Conservation (phyloP, 2,329 filamentous ascomycete species). For the Aspergillus sp. region DNA sequence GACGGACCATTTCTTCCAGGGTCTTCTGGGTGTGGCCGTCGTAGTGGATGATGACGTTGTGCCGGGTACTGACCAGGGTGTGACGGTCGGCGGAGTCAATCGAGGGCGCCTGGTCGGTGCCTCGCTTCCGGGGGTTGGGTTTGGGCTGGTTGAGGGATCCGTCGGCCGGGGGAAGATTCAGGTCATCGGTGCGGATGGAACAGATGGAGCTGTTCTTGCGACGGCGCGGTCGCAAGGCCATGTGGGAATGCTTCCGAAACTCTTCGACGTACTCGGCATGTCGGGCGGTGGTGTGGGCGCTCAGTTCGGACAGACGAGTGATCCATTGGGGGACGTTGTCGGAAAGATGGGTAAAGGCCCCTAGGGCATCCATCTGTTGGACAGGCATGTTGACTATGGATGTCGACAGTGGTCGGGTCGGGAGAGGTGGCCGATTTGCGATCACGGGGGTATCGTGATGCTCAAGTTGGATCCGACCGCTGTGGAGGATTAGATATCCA, state of each 20-base stretch:
- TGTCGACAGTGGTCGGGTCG: background rate
- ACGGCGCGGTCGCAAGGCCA: conserved; percentile 29
- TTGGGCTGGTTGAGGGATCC: conserved; percentile 17
- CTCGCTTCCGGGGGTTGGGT: conserved; percentile 29
- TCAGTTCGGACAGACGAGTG: conserved; percentile 41
- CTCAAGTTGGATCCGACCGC: background rate
- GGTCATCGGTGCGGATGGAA: conserved; percentile 38
- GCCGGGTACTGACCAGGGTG: conserved; percentile 66
- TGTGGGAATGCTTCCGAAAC: conserved; percentile 38
- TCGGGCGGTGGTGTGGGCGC: conserved; percentile 39
- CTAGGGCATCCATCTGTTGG: conserved; percentile 40
- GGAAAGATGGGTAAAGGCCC: conserved; percentile 44
- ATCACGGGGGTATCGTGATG: background rate
- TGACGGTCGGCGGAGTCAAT: conserved; percentile 30
- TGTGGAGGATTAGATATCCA: background rate
- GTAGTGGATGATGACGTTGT: conserved; percentile 86
- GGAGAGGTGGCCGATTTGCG: background rate
- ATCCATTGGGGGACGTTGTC: conserved; percentile 49
- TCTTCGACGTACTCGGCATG: conserved; percentile 44
- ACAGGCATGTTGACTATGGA: conserved; percentile 11
- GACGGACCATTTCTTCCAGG: conserved; percentile 79
- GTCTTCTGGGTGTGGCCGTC: conserved; percentile 81
- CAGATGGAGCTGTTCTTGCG: conserved; percentile 44
- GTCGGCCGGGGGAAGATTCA: conserved; percentile 15
- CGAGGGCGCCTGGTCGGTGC: conserved; percentile 32